Evolutionary conservation across 108 stramenopile genomes (phyloP), one percentile per base, ranked within the genome.

Genomic region (Skeletonema potamos): DNA sequence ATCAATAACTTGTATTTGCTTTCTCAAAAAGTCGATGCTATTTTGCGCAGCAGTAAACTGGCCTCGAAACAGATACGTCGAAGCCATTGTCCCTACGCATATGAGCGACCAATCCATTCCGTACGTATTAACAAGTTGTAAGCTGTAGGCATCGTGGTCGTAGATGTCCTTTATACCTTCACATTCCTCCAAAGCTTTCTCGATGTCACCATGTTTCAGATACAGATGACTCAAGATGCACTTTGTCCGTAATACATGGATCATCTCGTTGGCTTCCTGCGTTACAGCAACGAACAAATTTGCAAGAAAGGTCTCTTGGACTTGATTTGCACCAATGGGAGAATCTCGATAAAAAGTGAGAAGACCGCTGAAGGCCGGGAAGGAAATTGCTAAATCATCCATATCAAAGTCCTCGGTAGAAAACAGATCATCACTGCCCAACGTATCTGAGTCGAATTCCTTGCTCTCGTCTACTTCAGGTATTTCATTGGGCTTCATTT

Each of bases 81-180:
- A 66, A 22, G 65, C 70, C 65, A 71, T 71, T 32, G 70, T 66
- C 22, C 44, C 65, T 26, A 71, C 54, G 32, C 48, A 54, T 28
- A 71, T 54, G 20, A 71, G 48, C n/a, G 64, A 9, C 70, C 70
- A 71, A 30, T 71, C 70, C 70, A 71, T 66, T 30, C 70, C 70
- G 28, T 71, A 71, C 2, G 51, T 66, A 9, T 56, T 51, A 22
- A 66, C 64, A 65, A 71, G 64, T 17, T 71, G 63, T 30, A 71
- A 64, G 64, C 64, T 71, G 54, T 71, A 33, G 13, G 41, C 36
- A 43, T 71, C 64, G 27, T 48, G 70, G 17, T 71, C 24, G 5
- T 71, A 71, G 24, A 55, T 44, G 48, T 20, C 64, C 54, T 33
- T 71, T 33, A 71, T 66, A 22, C 32, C 70, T 66, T 71, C 70